Percentiles rank a stretch among this genome's conserved stretches.
phyloP scores from a whole-genome alignment of 306 rosid genomes.

The Cicer chorassanicum region DNA sequence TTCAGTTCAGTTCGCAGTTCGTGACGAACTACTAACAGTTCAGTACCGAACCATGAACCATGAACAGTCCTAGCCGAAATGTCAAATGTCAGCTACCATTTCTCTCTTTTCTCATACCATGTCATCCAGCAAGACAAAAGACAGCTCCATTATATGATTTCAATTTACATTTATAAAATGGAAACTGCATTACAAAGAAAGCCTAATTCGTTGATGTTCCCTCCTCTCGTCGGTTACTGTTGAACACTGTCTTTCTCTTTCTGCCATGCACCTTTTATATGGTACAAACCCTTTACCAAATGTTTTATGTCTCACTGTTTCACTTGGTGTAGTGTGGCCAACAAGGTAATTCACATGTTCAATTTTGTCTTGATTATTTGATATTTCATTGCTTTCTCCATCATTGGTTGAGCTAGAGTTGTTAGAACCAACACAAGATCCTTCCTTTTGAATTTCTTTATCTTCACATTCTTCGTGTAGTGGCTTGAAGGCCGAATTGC shows the following conservation, averaged over 20 bases:
- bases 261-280: constrained; percentile 68
- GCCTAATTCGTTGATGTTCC: constrained; percentile 56
- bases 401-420: constrained; percentile 53
- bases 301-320: constrained; percentile 41
- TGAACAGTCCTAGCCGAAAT: too few species aligned
- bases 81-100: constrained; percentile 18
- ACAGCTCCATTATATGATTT: constrained; percentile 21
- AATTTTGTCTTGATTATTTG: constrained; percentile 43
- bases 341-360: constrained; percentile 3
- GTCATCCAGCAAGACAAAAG: constrained; percentile 42
- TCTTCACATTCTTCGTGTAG: constrained; percentile 45
- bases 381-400: constrained; percentile 48
- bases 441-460: constrained; percentile 55
- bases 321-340: constrained; percentile 28
- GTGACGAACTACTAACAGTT: too few species aligned
- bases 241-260: constrained; percentile 46
- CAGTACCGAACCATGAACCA: too few species aligned
- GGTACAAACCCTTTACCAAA: constrained; percentile 71
- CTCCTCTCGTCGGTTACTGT: constrained; percentile 45
- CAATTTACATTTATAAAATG: constrained; percentile 28
- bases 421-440: constrained; percentile 59
- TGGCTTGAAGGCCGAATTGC: constrained; percentile 43
- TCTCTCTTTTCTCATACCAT: constrained; percentile 31
- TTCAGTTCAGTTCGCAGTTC: too few species aligned
- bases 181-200: constrained; percentile 54